Evolutionary conservation across 192 early-diverging fungal genomes (phyloP), one percentile per base, ranked within the genome.

Genomic region (Coemansia sp.): DNA sequence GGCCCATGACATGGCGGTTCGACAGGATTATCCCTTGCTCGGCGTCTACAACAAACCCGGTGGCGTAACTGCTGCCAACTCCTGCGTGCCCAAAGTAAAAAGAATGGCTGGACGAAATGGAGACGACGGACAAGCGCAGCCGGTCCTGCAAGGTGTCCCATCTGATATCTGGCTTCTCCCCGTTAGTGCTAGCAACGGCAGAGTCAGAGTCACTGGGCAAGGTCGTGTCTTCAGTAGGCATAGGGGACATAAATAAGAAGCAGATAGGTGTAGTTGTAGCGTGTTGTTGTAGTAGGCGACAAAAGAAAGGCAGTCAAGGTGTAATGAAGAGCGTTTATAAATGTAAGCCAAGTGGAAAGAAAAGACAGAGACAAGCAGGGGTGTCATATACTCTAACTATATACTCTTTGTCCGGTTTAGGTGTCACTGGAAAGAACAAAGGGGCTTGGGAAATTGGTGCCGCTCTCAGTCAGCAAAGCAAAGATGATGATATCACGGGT

Each of bases 11-110:
- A 66, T 93, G 92, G 17, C 90, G 76, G 77, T 93, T 93, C 1
- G 92, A 87, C 17, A 93, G 63, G 25, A 93, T 85, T 6, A 93
- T 84, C 1, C 92, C 92, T 15, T 70, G 76, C 46, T 87, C 61
- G 8, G 87, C 87, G 68, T 93, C 90, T 12, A 93, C 92, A 2
- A 93, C 75, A 71, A 92, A 92, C 2, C 92, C 92, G 5, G 92
- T 89, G 12, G 89, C 92, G 23, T 50, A 27, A 42, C 14, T 41
- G 36, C 27, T 12, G 0, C 12, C 8, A 5, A 44, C 19, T 0
- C 14, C 2, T 4, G 62, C 70, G 1, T 58, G 65, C 36, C 66
- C 70, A 62, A 72, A 72, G 23, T 23, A 17, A 25, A 64, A 36
- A 2, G 45, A 14, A 2, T 17, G 21, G 23, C 37, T 39, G 7